These are phyloP conservation scores for Debaryomycetaceae sp. DNA, from an alignment of 1,139 yeast genomes.

Conservation along the genomic window DNA sequence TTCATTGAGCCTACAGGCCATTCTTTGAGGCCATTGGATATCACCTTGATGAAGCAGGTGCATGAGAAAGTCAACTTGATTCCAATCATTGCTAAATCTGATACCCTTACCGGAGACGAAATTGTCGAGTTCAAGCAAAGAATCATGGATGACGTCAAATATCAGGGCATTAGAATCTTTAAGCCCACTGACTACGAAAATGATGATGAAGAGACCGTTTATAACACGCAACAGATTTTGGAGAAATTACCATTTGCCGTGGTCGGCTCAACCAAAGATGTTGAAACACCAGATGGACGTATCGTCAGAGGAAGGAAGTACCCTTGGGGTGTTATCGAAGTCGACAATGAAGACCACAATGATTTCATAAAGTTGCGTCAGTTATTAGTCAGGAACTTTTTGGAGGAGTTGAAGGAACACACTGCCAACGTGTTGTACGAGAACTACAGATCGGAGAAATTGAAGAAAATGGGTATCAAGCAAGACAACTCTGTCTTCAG, in stretches of 20 bases:
- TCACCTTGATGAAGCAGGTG: conserved; percentile 81
- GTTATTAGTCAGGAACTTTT: conserved; percentile 79
- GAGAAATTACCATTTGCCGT: conserved; percentile 87
- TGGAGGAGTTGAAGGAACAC: conserved; percentile 91
- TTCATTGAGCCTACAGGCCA: conserved; percentile 98
- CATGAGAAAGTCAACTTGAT: conserved; percentile 91
- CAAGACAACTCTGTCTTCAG: conserved; percentile 91
- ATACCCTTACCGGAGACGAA: conserved; percentile 88
- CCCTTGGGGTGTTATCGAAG: conserved; percentile 98
- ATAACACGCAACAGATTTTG: conserved; percentile 64
- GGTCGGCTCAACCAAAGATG: conserved; percentile 82
- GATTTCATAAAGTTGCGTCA: conserved; percentile 92
- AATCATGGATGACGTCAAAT: conserved; percentile 70
- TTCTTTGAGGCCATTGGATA: conserved; percentile 82
- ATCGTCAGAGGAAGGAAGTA: conserved; percentile 87
- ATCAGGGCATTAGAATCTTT: conserved; percentile 76
- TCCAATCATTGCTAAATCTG: conserved; percentile 94
- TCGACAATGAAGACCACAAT: conserved; percentile 90
- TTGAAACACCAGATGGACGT: conserved; percentile 72
- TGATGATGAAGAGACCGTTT: conserved; percentile 82
- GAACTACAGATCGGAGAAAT: conserved; percentile 82
- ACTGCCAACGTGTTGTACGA: conserved; percentile 80
- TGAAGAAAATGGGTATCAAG: conserved; percentile 77
- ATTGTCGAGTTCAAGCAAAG: conserved; percentile 67
- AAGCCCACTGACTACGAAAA: conserved; percentile 74